Conservation (phyloP, 2,329 filamentous ascomycete species). For the Cytospora mali region DNA sequence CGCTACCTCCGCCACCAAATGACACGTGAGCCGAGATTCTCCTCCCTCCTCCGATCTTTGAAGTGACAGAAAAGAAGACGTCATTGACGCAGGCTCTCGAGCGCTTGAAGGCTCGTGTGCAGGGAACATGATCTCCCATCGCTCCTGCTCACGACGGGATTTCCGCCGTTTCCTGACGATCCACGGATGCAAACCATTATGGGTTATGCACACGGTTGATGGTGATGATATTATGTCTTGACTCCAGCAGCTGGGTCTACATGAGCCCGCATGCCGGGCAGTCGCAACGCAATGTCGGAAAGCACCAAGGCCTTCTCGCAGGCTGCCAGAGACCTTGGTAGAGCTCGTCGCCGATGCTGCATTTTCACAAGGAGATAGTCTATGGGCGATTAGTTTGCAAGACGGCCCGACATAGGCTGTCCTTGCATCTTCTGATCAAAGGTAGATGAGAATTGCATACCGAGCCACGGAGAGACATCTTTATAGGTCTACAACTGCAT, state of each 20-base stretch:
- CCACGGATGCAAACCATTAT: conserved; percentile 16
- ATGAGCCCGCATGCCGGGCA: background rate
- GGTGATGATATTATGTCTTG: conserved; percentile 1
- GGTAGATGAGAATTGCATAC: background rate
- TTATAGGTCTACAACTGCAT: background rate
- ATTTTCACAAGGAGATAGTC: background rate
- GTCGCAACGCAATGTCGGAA: background rate
- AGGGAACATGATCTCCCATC: conserved; percentile 6
- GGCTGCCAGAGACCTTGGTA: background rate
- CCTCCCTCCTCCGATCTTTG: conserved; percentile 1
- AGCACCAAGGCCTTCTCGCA: background rate
- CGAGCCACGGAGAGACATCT: background rate
- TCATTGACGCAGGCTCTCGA: conserved; percentile 20
- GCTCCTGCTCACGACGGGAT: background rate
- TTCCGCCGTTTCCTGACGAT: conserved; percentile 8
- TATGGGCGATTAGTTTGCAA: background rate
- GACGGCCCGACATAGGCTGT: background rate
- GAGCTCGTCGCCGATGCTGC: background rate
- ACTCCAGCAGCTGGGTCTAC: background rate
- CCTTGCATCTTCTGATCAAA: background rate
- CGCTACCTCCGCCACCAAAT: conserved; percentile 15
- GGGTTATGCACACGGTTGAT: conserved; percentile 18
- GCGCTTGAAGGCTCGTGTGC: conserved; percentile 10
- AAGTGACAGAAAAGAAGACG: conserved; percentile 10
- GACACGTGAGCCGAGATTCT: conserved; percentile 25